These are phyloP conservation scores for Fusarium sp. DNA, from an alignment of 2,329 filamentous ascomycete genomes.

Conservation along the genomic window DNA sequence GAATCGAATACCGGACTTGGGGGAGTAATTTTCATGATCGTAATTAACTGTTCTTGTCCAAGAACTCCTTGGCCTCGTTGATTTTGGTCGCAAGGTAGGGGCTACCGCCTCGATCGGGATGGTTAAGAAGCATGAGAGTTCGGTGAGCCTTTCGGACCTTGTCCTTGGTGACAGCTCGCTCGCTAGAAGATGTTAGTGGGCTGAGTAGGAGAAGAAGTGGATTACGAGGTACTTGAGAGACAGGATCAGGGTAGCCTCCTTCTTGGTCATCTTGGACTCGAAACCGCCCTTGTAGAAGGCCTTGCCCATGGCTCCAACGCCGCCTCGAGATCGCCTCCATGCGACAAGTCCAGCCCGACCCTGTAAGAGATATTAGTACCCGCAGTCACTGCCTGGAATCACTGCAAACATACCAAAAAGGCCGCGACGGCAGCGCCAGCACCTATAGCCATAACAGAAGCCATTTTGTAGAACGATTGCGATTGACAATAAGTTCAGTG, in stretches of 20 bases:
- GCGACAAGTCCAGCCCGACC: constrained; percentile 93
- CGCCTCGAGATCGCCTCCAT: constrained; percentile 80
- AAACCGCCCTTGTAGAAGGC: constrained; percentile 99
- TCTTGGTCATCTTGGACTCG: constrained; percentile 90
- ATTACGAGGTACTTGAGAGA: constrained; percentile 75
- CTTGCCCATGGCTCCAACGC: constrained; percentile 81
- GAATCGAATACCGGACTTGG: neutral
- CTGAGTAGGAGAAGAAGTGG: neutral
- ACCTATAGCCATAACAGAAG: constrained; percentile 56
- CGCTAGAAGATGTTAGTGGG: constrained; percentile 60
- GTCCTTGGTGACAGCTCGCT: constrained; percentile 87
- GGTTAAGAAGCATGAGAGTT: constrained; percentile 95
- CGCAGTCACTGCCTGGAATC: neutral
- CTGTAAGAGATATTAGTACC: constrained; percentile 54
- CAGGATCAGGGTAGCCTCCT: constrained; percentile 89
- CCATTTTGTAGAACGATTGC: constrained; percentile 42
- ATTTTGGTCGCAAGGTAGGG: constrained; percentile 97
- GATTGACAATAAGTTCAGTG: constrained; percentile 11
- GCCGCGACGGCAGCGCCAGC: constrained; percentile 60
- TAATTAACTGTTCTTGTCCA: constrained; percentile 72
- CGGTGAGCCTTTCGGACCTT: constrained; percentile 96
- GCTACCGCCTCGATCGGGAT: constrained; percentile 95
- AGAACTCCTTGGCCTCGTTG: constrained; percentile 96
- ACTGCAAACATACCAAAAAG: constrained; percentile 54
- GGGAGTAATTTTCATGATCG: constrained; percentile 9